phyloP scores from a whole-genome alignment of 2,329 filamentous ascomycete species.

The Phaeosphaeria sp. region DNA sequence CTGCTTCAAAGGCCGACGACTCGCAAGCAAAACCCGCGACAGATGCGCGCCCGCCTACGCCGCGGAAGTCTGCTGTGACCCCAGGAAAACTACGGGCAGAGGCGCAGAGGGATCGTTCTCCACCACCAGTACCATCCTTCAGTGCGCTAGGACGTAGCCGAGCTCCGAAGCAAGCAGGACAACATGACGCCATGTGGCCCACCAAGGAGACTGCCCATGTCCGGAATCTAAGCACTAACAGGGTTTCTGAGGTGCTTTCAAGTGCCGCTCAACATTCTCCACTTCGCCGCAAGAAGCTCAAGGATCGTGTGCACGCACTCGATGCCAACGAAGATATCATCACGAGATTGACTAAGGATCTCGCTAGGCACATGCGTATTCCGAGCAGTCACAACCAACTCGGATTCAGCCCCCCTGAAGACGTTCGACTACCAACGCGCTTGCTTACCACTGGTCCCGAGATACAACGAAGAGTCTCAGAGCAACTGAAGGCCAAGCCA shows the following conservation, averaged over 20 bases:
- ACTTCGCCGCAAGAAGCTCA: conserved; percentile 45
- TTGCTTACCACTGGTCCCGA: conserved; percentile 46
- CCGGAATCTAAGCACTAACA: conserved; percentile 29
- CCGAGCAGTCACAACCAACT: background rate
- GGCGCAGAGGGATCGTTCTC: conserved; percentile 27
- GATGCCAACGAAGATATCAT: conserved; percentile 36
- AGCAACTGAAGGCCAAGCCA: conserved; percentile 22
- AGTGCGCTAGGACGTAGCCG: conserved; percentile 28
- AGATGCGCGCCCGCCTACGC: conserved; percentile 17
- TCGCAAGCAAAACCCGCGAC: conserved; percentile 16
- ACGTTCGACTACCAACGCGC: conserved; percentile 44
- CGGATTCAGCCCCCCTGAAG: conserved; percentile 24
- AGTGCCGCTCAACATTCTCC: background rate
- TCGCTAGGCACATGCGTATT: conserved; percentile 12
- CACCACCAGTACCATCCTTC: conserved; percentile 23
- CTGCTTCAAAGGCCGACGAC: conserved; percentile 34
- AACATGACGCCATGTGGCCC: conserved; percentile 75
- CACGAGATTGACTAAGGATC: conserved; percentile 23
- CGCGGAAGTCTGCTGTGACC: conserved; percentile 51
- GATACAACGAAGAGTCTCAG: conserved; percentile 49
- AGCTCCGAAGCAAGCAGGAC: conserved; percentile 68
- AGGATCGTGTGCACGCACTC: conserved; percentile 43
- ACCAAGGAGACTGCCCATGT: conserved; percentile 62
- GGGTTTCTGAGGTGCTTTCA: background rate
- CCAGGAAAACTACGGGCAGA: conserved; percentile 55